Percentiles rank a stretch among this genome's conserved stretches.
Conservation (phyloP, 352 stramenopile species). For the Globisporangium solare region DNA sequence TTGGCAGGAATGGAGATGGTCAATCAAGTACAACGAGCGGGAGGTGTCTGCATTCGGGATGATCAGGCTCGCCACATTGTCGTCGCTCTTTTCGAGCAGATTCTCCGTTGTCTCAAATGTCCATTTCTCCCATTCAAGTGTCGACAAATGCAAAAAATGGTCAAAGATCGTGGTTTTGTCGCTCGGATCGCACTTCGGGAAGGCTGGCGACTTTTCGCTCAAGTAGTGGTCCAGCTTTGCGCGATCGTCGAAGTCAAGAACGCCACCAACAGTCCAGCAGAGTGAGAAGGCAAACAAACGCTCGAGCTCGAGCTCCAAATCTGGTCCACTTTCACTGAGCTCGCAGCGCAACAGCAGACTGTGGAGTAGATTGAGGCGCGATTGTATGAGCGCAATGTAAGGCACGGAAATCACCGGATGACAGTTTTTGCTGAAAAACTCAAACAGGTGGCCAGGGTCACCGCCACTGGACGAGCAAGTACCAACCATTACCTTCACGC, state of each 20-base stretch:
- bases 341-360: slow-evolving; percentile 52
- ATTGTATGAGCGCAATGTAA: slow-evolving; percentile 77
- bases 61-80: slow-evolving; percentile 81
- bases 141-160: slow-evolving; percentile 85
- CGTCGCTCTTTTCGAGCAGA: slow-evolving; percentile 12
- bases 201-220: slow-evolving; percentile 26
- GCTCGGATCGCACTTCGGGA: slow-evolving; percentile 13
- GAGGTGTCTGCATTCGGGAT: slow-evolving; percentile 86
- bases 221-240: slow-evolving; percentile 71
- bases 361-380: slow-evolving; percentile 56
- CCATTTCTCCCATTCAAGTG: slow-evolving; percentile 90
- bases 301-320: slow-evolving; percentile 73
- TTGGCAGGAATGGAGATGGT: slow-evolving; percentile 44
- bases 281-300: slow-evolving; percentile 82
- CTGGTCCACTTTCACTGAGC: slow-evolving; percentile 43
- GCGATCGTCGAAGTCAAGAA: slow-evolving; percentile 82
- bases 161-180: slow-evolving; percentile 85
- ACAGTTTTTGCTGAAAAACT: slow-evolving; percentile 27
- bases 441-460: slow-evolving; percentile 10
- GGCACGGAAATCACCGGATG: slow-evolving; percentile 62
- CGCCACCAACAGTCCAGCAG: slow-evolving; percentile 77
- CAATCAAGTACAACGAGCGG: slow-evolving; percentile 64
- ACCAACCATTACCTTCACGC: slow-evolving; percentile 52
- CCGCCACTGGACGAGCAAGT: slow-evolving; percentile 4
- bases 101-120: slow-evolving; percentile 31